Percentiles rank a stretch among this genome's conserved stretches.
phyloP scores from a whole-genome alignment of 257 asterid genomes.

The Penstemon davidsonii region DNA sequence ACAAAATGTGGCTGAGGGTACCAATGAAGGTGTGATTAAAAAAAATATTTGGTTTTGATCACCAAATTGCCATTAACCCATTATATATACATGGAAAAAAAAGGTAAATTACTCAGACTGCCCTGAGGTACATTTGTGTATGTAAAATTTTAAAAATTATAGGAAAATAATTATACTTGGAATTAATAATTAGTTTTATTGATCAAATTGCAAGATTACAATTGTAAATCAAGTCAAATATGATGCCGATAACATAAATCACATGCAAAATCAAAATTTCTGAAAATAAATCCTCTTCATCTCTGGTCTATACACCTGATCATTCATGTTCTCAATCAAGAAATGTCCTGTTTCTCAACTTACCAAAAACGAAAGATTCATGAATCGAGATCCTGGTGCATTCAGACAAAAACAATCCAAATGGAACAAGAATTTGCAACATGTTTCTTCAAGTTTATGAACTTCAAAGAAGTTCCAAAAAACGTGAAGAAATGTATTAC shows the following conservation, averaged over 20 bases:
- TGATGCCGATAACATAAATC: background rate
- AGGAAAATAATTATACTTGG: background rate
- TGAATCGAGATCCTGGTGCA: too few species aligned
- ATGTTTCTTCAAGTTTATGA: too few species aligned
- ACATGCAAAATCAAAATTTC: background rate
- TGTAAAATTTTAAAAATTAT: too few species aligned
- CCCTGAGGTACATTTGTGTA: too few species aligned
- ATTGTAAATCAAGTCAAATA: background rate
- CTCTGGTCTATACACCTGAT: background rate
- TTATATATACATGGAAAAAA: too few species aligned
- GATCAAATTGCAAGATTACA: background rate
- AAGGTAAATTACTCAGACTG: too few species aligned
- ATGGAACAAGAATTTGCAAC: too few species aligned
- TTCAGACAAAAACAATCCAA: too few species aligned
- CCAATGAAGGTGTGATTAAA: constrained; percentile 25
- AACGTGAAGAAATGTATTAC: constrained; percentile 12
- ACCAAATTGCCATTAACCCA: too few species aligned
- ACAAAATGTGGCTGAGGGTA: constrained; percentile 35
- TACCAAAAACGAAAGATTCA: too few species aligned
- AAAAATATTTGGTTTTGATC: background rate
- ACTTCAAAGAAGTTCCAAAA: constrained; percentile 3
- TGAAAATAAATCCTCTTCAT: background rate
- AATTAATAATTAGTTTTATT: background rate
- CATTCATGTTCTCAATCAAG: background rate
- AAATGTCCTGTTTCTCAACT: background rate